These are phyloP conservation scores for Cucumis cinereus DNA, from an alignment of 306 rosid species.

Conservation along the genomic window DNA sequence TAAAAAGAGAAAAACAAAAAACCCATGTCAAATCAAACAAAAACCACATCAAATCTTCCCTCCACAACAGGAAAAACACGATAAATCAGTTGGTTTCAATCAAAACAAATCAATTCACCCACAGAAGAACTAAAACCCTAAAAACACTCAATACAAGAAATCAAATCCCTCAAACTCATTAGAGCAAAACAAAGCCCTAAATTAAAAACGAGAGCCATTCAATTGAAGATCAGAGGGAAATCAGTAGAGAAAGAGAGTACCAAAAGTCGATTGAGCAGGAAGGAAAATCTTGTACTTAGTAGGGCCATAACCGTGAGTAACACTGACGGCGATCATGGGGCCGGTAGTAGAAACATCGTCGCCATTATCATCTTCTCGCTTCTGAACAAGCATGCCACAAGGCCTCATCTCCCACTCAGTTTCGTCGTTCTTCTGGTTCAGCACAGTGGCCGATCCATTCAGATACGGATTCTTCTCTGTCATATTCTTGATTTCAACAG, in stretches of 20 bases:
- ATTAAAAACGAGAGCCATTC: background rate
- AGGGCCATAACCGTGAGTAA: slow-evolving; percentile 24
- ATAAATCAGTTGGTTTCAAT: background rate
- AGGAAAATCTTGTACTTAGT: slow-evolving; percentile 19
- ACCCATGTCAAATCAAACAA: background rate
- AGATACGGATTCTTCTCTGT: slow-evolving; percentile 11
- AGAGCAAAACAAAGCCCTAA: background rate
- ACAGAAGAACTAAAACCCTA: background rate
- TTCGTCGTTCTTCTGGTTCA: slow-evolving; percentile 6
- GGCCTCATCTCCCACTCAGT: slow-evolving; percentile 31
- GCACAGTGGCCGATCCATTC: background rate
- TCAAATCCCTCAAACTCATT: background rate
- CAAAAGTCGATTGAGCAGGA: slow-evolving; percentile 39
- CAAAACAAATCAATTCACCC: background rate
- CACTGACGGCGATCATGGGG: slow-evolving; percentile 25
- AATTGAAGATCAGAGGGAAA: background rate
- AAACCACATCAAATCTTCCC: background rate
- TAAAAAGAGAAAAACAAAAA: background rate
- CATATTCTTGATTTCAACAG: background rate
- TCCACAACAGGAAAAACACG: background rate
- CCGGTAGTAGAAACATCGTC: slow-evolving; percentile 10
- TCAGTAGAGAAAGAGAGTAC: slow-evolving; percentile 14
- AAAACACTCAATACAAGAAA: background rate
- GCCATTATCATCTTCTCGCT: slow-evolving; percentile 16
- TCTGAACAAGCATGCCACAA: slow-evolving; percentile 37